A percentile compares a stretch with the other conserved stretches of the same genome.
phyloP scores from a whole-genome alignment of 495 filamentous ascomycete genomes.

The Tetracladium marchalianum region DNA sequence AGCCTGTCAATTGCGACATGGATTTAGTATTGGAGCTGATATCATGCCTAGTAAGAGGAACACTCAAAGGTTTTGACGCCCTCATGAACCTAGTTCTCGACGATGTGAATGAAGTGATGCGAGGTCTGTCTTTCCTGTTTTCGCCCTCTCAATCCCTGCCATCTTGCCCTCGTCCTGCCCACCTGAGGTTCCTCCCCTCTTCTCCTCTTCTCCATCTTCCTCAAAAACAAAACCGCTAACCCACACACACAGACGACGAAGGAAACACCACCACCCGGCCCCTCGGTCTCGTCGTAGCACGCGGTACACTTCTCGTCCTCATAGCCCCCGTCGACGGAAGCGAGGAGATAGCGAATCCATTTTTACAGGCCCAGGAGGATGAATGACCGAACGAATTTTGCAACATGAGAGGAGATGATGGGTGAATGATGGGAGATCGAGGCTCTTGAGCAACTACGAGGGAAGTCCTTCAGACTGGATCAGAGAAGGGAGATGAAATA shows the following conservation, averaged over 20 bases:
- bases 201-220: not conserved
- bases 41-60: constrained; percentile 51
- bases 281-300: constrained; percentile 82
- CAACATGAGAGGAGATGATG: not conserved
- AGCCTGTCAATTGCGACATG: not conserved
- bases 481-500: too few relatives aligned
- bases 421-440: not conserved
- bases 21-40: not conserved
- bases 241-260: constrained; percentile 60
- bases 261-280: constrained; percentile 76
- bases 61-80: constrained; percentile 89
- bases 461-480: too few relatives aligned
- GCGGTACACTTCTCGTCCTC: constrained; percentile 83
- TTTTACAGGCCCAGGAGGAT: constrained; percentile 49
- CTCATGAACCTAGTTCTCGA: constrained; percentile 97
- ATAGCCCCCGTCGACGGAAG: constrained; percentile 91
- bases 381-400: constrained; percentile 26
- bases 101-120: constrained; percentile 79
- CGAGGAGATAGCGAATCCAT: constrained; percentile 92
- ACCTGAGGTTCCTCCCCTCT: not conserved
- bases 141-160: constrained; percentile 6
- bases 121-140: constrained; percentile 53
- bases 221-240: not conserved
- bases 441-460: too few relatives aligned
- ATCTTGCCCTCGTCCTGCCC: not conserved